Evolutionary conservation across 2,329 filamentous ascomycete genomes (phyloP).

Genomic region (Orbilia quercus): DNA sequence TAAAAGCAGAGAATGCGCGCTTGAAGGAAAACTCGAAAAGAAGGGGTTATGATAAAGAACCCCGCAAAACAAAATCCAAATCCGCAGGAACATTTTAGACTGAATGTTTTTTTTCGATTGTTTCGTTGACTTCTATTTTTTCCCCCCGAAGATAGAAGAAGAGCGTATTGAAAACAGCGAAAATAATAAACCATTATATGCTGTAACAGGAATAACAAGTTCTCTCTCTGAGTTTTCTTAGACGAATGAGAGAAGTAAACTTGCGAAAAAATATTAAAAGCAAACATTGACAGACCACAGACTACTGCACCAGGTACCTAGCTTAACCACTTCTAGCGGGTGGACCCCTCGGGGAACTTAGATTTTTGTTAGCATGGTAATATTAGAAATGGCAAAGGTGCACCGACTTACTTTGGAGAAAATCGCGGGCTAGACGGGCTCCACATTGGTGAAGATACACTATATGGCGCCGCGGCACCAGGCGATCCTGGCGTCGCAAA

Average conservation of each 20-base stretch:
- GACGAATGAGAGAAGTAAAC: conserved; percentile 38
- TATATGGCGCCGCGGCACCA: conserved; percentile 62
- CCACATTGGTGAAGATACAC: conserved; percentile 63
- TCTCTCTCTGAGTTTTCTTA: background rate
- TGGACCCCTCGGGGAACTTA: conserved; percentile 59
- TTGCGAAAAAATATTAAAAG: conserved; percentile 46
- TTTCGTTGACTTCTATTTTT: conserved; percentile 2
- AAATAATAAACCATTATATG: conserved; percentile 17
- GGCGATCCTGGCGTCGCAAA: conserved; percentile 63
- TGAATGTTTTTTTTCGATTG: conserved; percentile 27
- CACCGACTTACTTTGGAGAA: conserved; percentile 59
- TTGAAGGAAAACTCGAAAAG: conserved; percentile 11
- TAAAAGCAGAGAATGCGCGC: conserved; percentile 8
- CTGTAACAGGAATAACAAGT: background rate
- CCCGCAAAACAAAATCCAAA: conserved; percentile 4
- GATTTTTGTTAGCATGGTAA: conserved; percentile 21
- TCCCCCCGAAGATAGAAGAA: conserved; percentile 10
- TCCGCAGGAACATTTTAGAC: conserved; percentile 8
- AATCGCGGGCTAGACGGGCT: conserved; percentile 57
- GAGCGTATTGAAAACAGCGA: background rate
- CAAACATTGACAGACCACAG: conserved; percentile 5
- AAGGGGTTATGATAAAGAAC: no score
- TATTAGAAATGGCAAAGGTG: background rate
- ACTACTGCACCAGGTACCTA: background rate
- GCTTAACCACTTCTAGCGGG: conserved; percentile 49